Evolutionary conservation across 768 basidiomycete genomes (phyloP), one percentile per base, ranked within the genome.

Genomic region (Xerocomellus dryophilus): DNA sequence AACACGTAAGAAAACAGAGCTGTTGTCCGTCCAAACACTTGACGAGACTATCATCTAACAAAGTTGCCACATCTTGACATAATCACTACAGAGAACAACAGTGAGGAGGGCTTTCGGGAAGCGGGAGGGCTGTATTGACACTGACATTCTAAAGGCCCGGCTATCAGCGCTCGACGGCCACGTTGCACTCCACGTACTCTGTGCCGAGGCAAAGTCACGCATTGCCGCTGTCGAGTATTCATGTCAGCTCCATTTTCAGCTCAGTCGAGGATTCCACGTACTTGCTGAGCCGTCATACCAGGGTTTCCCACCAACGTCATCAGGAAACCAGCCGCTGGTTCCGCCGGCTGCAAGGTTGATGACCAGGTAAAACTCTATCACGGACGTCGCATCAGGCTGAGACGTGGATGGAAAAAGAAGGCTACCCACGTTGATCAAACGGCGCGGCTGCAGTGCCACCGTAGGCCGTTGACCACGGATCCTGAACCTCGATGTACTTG

Each of bases 341-440:
- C 85, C 85, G 10, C 93, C 93, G 10, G 82, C 90, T 2, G 85
- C 90, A 34, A 94, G 79, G 66, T 89, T 81, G 65, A 95, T 73
- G 62, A 91, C 83, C 23, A 94, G 72, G 72, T 90, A 94, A 71
- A 95, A 93, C 17, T 83, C 85, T 83, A 51, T 36, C 14, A 8
- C 12, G n/a, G 18, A n/a, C 63, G 56, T 48, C 65, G 7, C 17
- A 32, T 23, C 11, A 62, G 38, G 5, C 4, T 54, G 27, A 41
- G 45, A n/a, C 14, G 23, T 32, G 31, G 52, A 47, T 29, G 43
- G 31, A 8, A 17, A 7, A 17, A 49, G 47, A 32, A 9, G 27
- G 4, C 2, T 11, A 57, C 53, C 5, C 42, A 58, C 77, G 64
- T 80, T 69, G 68, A 51, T 69, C 68, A 43, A 69, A 69, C 4